These are phyloP conservation scores for Kuraishia ogatae DNA, from an alignment of 805 yeast genomes.

Conservation along the genomic window DNA sequence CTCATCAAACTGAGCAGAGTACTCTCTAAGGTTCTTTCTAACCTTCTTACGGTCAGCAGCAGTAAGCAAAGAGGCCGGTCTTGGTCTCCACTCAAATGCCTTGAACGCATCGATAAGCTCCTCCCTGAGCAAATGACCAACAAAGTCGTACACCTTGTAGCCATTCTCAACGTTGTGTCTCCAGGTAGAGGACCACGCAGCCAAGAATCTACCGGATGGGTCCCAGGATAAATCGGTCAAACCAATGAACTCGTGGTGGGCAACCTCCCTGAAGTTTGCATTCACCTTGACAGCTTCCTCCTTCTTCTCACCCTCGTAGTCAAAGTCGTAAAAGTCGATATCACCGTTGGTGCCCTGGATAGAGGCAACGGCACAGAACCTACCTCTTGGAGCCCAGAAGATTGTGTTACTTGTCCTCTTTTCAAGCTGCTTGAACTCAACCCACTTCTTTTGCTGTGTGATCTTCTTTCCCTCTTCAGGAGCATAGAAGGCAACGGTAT, in stretches of 20 bases:
- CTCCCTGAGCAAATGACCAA: conserved; percentile 69
- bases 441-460: conserved; percentile 27
- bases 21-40: conserved; percentile 80
- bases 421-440: conserved; percentile 45
- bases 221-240: conserved; percentile 89
- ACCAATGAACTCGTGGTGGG: conserved; percentile 60
- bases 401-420: conserved; percentile 66
- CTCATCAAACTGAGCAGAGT: conserved; percentile 90
- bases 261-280: conserved; percentile 54
- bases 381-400: conserved; percentile 88
- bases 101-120: conserved; percentile 77
- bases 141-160: conserved; percentile 76
- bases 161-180: conserved; percentile 85
- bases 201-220: conserved; percentile 86
- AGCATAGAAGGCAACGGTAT: conserved; percentile 72
- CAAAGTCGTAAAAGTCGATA: conserved; percentile 80
- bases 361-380: conserved; percentile 57
- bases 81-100: conserved; percentile 94
- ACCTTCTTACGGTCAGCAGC: conserved; percentile 83
- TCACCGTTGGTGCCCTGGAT: conserved; percentile 39
- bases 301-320: conserved; percentile 59
- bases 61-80: conserved; percentile 74
- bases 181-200: conserved; percentile 84
- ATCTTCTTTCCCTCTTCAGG: conserved; percentile 55
- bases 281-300: conserved; percentile 35